These are phyloP conservation scores for Phyllachora maydis DNA, from an alignment of 2,329 filamentous ascomycete species.

Conservation along the genomic window DNA sequence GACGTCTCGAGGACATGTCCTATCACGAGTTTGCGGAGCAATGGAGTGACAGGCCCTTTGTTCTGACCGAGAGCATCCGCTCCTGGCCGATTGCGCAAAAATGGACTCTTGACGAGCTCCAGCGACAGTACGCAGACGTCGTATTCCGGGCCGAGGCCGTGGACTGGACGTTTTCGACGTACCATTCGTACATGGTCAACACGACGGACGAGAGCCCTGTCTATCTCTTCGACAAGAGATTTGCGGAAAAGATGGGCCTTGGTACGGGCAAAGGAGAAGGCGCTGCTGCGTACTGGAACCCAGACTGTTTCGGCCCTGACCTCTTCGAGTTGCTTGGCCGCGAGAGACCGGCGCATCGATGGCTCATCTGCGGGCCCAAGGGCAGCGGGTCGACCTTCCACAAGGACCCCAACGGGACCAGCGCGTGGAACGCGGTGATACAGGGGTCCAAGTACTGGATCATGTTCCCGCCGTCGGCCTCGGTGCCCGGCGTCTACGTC, in stretches of 20 bases:
- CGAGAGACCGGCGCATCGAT: conserved; percentile 70
- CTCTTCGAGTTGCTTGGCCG: conserved; percentile 60
- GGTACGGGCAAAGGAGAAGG: conserved; percentile 29
- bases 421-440: conserved; percentile 87
- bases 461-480: conserved; percentile 70
- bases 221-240: conserved; percentile 78
- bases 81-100: conserved; percentile 57
- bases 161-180: conserved; percentile 72
- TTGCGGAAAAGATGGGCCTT: conserved; percentile 70
- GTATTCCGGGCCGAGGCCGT: conserved; percentile 81
- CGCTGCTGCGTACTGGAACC: conserved; percentile 55
- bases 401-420: conserved; percentile 55
- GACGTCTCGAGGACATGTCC: conserved; percentile 45
- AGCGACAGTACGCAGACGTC: conserved; percentile 40
- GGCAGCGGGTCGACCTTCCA: conserved; percentile 88
- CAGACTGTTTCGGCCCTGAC: conserved; percentile 70
- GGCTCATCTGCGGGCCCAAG: conserved; percentile 79
- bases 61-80: conserved; percentile 65
- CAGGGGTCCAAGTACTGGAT: conserved; percentile 94
- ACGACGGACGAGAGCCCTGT: conserved; percentile 73
- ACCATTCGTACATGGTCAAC: conserved; percentile 62
- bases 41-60: conserved; percentile 71
- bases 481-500: conserved; percentile 78
- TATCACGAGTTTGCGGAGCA: conserved; percentile 50
- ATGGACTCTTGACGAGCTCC: conserved; percentile 54